Base-by-base conservation (phyloP, 1,284 basidiomycete genomes). In the Puccinia hordei region DNA sequence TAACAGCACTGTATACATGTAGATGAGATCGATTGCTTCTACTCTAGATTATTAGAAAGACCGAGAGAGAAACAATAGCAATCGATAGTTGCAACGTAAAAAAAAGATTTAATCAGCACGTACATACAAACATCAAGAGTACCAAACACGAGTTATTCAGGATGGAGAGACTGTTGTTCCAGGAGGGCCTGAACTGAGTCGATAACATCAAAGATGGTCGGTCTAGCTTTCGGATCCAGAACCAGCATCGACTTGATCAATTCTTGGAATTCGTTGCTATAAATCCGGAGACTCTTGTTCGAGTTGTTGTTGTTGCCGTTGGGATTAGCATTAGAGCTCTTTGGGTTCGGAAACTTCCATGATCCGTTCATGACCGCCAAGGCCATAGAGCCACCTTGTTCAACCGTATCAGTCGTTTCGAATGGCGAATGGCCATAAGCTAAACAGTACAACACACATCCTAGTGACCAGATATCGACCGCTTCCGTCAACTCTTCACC, bases 391-490 rank as follows among this genome's bases (percentile, higher is more conserved):
- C 85, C 85, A 61, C 85, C 85, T 74, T 86, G 85, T 71, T 85
- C 85, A 24, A 84, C 81, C 9, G 84, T 85, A 69, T 85, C 84
- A 0, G 81, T 83, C 30, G 85, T 86, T 82, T 86, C 85, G 76
- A 86, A 86, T 0, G 85, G 85, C 81, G 85, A 85, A 77, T 86
- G 84, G 65, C 84, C 82, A 80, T 85, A 86, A 30, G 81, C 80
- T 81, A 83, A 81, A n/a, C 84, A 84, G 71, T 83, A 85, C 22
- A 86, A 81, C 69, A 84, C 71, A 71, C 85, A 85, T 8, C 85
- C 85, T 13, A 86, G 81, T 33, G 85, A 84, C 85, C 85, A 86
- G 68, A 86, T 85, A 71, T 86, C 85, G 1, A 85, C 85, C 13
- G 83, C 74, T 53, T 86, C 85, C 30, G 83, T 84, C 44, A 86